Conservation (phyloP, 2,329 filamentous ascomycete genomes). For the Penicillium sp. region DNA sequence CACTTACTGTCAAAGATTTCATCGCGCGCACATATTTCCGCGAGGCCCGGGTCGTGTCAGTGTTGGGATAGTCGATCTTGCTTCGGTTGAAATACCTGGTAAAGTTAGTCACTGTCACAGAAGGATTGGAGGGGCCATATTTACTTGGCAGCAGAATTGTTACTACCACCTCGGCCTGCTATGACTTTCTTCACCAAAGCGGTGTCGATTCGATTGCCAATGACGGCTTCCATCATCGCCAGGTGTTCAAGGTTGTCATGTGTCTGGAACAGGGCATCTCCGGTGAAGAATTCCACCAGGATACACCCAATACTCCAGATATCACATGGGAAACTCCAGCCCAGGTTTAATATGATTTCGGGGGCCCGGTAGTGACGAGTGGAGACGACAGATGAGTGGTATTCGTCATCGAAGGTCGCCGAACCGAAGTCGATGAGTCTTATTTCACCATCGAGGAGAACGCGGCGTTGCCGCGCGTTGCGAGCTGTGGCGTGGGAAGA, state of each 20-base stretch:
- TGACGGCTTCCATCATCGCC: constrained; percentile 67
- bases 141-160: constrained; percentile 58
- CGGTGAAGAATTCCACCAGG: constrained; percentile 66
- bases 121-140: constrained; percentile 11
- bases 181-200: constrained; percentile 55
- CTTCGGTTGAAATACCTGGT: constrained; percentile 54
- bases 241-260: constrained; percentile 67
- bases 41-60: constrained; percentile 61
- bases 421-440: constrained; percentile 67
- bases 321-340: constrained; percentile 67
- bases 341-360: constrained; percentile 65
- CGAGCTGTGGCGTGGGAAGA: constrained; percentile 59
- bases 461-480: constrained; percentile 60
- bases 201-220: constrained; percentile 55
- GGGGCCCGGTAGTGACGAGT: constrained; percentile 66
- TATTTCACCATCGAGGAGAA: constrained; percentile 64
- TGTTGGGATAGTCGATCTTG: constrained; percentile 62
- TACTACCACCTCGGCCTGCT: constrained; percentile 47
- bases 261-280: constrained; percentile 66
- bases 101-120: constrained; percentile 30
- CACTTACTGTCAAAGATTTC: constrained; percentile 58
- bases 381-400: constrained; percentile 66
- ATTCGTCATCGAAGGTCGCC: constrained; percentile 67
- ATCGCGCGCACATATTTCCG: constrained; percentile 67
- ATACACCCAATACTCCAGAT: constrained; percentile 70